Conservation (phyloP, 163 green algal species). For the Smithsoniella earleae region DNA sequence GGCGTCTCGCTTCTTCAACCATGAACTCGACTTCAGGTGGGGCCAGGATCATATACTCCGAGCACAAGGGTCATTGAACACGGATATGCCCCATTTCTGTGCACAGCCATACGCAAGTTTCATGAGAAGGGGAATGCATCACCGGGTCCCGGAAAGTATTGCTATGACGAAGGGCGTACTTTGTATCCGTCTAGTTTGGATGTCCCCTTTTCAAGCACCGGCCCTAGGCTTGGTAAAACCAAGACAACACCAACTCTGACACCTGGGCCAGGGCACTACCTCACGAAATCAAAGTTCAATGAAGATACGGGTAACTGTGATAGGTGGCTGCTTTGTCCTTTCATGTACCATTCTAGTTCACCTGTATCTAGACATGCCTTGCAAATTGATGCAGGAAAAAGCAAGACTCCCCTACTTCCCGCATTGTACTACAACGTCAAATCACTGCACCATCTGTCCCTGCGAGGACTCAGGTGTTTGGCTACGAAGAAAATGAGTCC, state of each 20-base stretch:
- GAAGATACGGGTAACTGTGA: too few relatives aligned
- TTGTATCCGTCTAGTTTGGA: too few relatives aligned
- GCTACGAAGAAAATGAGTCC: constrained; percentile 9
- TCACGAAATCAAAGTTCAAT: too few relatives aligned
- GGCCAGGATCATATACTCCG: constrained; percentile 1
- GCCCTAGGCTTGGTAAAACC: background rate
- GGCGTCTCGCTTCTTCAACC: too few relatives aligned
- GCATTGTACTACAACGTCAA: background rate
- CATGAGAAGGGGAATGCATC: background rate
- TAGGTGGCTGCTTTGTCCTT: too few relatives aligned
- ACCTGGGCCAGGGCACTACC: constrained; percentile 17
- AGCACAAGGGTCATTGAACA: background rate
- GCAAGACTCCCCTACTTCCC: too few relatives aligned
- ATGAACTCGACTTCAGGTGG: background rate
- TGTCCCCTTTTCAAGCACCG: constrained; percentile 9
- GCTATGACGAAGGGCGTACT: too few relatives aligned
- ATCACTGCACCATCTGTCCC: constrained; percentile 22
- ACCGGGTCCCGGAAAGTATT: constrained; percentile 15
- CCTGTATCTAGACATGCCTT: background rate
- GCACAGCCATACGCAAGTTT: background rate
- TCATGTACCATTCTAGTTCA: too few relatives aligned
- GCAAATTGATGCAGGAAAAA: background rate
- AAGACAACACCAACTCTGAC: background rate
- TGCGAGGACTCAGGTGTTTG: constrained; percentile 8
- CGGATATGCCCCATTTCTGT: constrained; percentile 27